Percentiles rank a stretch among this genome's conserved stretches.
These are phyloP conservation scores for Vigna mungo DNA, from an alignment of 306 rosid genomes.

Conservation along the genomic window DNA sequence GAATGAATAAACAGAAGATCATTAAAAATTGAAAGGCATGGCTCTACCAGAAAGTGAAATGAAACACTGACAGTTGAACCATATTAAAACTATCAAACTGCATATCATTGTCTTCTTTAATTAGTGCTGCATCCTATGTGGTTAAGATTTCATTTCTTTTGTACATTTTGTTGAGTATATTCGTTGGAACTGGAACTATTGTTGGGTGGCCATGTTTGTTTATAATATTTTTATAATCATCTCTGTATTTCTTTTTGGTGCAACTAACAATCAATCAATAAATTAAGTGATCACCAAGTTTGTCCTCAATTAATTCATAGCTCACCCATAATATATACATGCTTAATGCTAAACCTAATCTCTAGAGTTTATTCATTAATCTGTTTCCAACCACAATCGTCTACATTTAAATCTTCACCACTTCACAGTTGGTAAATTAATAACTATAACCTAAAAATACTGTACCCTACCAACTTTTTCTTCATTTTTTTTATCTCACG, in stretches of 20 bases:
- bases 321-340: conserved; percentile 13
- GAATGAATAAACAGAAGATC: not conserved
- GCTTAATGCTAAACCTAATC: conserved; percentile 17
- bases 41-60: conserved; percentile 21
- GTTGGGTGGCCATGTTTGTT: not conserved
- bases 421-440: not conserved
- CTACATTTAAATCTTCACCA: not conserved
- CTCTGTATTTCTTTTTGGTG: conserved; percentile 27
- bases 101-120: conserved; percentile 33
- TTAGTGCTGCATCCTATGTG: conserved; percentile 11
- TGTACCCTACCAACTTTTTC: not conserved
- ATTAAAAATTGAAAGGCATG: conserved; percentile 31
- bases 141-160: conserved; percentile 27
- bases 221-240: not conserved
- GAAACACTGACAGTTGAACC: conserved; percentile 32
- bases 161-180: conserved; percentile 1
- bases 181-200: conserved; percentile 1
- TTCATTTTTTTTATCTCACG: not conserved
- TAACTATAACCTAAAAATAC: not conserved
- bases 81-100: conserved; percentile 3
- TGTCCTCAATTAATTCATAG: conserved; percentile 8
- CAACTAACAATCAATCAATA: conserved; percentile 40
- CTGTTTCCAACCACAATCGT: not conserved
- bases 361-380: not conserved
- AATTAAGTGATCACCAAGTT: conserved; percentile 21